A percentile compares a stretch with the other conserved stretches of the same genome.
Evolutionary conservation across 1,139 yeast genomes (phyloP).

Genomic region (Zhuliangozyma blackwelliae): DNA sequence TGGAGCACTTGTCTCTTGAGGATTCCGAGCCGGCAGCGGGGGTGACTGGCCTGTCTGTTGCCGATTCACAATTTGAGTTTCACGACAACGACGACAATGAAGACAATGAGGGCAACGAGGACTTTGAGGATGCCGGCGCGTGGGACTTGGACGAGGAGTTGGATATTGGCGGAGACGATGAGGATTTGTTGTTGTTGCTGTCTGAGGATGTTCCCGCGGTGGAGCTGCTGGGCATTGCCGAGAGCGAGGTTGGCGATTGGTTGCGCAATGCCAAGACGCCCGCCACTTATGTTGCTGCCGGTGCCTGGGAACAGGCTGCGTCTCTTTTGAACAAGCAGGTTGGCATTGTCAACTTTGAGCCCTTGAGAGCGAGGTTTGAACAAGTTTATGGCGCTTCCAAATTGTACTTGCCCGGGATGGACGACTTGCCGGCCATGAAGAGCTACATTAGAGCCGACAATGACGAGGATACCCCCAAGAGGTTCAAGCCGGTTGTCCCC

Average conservation of each 20-base stretch:
- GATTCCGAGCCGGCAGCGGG: constrained; percentile 22
- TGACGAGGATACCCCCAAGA: constrained; percentile 53
- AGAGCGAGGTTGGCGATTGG: constrained; percentile 76
- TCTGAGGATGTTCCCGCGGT: constrained; percentile 23
- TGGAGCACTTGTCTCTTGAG: constrained; percentile 59
- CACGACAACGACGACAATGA: constrained; percentile 19
- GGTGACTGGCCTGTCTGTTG: constrained; percentile 1
- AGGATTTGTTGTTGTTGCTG: constrained; percentile 21
- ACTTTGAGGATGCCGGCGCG: constrained; percentile 47
- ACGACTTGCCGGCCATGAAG: constrained; percentile 63
- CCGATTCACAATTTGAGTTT: constrained; percentile 9
- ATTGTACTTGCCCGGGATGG: constrained; percentile 69
- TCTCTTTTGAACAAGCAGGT: constrained; percentile 84
- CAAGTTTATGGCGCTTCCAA: constrained; percentile 81
- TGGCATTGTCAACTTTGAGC: constrained; percentile 83
- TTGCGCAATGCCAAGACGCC: constrained; percentile 84
- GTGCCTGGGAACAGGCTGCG: constrained; percentile 94
- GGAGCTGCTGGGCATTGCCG: constrained; percentile 15
- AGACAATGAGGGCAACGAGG: constrained; percentile 35
- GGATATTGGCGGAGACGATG: constrained; percentile 37
- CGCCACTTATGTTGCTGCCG: constrained; percentile 93
- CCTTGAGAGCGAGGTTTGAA: constrained; percentile 75
- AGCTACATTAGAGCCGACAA: constrained; percentile 63
- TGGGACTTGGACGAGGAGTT: constrained; percentile 52
- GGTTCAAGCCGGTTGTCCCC: constrained; percentile 64